Evolutionary conservation across 2,329 filamentous ascomycete species (phyloP), one percentile per base, ranked within the genome.

Genomic region (Monilinia fructicola): DNA sequence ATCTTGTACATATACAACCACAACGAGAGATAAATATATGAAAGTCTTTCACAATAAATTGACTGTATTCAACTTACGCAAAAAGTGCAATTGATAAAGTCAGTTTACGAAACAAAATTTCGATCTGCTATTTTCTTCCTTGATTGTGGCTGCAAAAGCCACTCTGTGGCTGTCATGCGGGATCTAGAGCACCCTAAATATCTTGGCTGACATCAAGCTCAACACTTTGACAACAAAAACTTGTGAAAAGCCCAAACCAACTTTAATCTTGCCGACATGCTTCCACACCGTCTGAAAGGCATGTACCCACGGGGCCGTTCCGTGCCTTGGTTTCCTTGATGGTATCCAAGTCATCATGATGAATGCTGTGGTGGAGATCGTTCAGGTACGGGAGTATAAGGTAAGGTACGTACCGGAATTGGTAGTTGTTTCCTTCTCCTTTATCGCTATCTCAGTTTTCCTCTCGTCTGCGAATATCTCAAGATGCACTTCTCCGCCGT

Each of bases 121-220:
- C 26, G 6, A 35, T 35, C 28, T 35, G 31, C 31, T 35, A 5
- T 7, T 35, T 35, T 35, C 31, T 35, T 35, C 21, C 28, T 26
- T 38, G 11, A 2, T 12, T 11, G 28, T 50, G 44, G 4, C 2
- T 52, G 28, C 21, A 42, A 16, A 40, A 55, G 53, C 31, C 53
- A 55, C 53, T 12, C 26, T 50, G 28, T 60, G 44, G 56, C 44
- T n/a, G 26, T 28, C 9, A 21, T n/a, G 28, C 9, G 26, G 56
- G 28, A 38, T 40, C 14, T 54, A 35, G 53, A 21, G 4, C 23
- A 35, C n/a, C 18, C 12, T 61, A 61, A 38, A 61, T 38, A 18
- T 46, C 61, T 64, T 64, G 52, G 52, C 61, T 64, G 61, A 64
- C 52, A 64, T 64, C 61, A 64, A 64, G 12, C 40, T 46, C 40